Evolutionary conservation across 768 basidiomycete genomes (phyloP).

Genomic region (Auricularia sp.): DNA sequence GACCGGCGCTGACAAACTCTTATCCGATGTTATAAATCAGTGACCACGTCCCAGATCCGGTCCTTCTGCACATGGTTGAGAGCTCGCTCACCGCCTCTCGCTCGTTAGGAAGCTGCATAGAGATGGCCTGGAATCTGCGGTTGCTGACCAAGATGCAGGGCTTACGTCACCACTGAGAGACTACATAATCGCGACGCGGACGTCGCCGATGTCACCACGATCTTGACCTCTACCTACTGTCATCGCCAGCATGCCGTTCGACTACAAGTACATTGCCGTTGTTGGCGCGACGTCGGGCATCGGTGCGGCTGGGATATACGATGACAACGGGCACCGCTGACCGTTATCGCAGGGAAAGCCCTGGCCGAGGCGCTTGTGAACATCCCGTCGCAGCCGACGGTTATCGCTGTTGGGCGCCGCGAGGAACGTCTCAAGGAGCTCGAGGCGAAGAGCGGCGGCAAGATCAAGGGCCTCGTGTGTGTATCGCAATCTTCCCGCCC

Average conservation of each 20-base stretch:
- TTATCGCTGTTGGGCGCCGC: conserved; percentile 43
- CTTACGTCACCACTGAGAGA: no score
- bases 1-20: no score
- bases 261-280: neutral
- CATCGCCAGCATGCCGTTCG: neutral
- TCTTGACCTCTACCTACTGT: neutral
- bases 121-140: no score
- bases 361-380: conserved; percentile 41
- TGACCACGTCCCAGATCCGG: no score
- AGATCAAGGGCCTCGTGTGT: conserved; percentile 28
- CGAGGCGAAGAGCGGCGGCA: conserved; percentile 16
- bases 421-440: conserved; percentile 46
- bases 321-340: neutral
- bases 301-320: conserved; percentile 25
- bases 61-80: no score
- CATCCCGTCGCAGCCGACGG: conserved; percentile 38
- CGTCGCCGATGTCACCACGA: no score
- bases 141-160: no score
- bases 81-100: no score
- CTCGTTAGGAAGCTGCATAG: no score
- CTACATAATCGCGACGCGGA: no score
- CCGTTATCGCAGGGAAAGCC: conserved; percentile 13
- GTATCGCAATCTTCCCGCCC: neutral
- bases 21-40: no score
- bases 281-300: conserved; percentile 43